A percentile compares a stretch with the other conserved stretches of the same genome.
These are phyloP conservation scores for Magnolia officinalis DNA, from an alignment of 164 flowering plant species.

Conservation along the genomic window DNA sequence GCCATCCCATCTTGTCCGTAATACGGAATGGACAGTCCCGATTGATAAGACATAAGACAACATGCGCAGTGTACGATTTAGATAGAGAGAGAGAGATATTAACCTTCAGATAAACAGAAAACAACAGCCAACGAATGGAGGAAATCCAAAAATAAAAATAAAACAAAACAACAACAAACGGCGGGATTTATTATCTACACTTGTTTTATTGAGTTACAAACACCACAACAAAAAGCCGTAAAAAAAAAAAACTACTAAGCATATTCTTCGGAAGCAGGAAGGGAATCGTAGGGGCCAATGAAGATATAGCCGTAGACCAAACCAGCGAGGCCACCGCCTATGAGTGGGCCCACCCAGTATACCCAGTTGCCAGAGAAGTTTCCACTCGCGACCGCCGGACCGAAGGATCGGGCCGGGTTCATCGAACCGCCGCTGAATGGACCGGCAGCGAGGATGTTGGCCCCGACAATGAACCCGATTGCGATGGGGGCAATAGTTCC, in stretches of 20 bases:
- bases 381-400: constrained; percentile 63
- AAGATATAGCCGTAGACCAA: constrained; percentile 56
- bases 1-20: too few species aligned
- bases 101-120: too few species aligned
- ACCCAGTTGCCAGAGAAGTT: constrained; percentile 51
- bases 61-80: too few species aligned
- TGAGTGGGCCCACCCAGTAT: constrained; percentile 75
- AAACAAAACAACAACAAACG: too few species aligned
- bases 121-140: too few species aligned
- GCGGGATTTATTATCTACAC: too few species aligned
- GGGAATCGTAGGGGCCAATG: constrained; percentile 47
- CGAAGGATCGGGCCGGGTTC: constrained; percentile 78
- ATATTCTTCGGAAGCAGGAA: constrained; percentile 38
- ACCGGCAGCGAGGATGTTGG: constrained; percentile 68
- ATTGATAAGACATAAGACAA: too few species aligned
- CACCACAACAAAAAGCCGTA: not conserved
- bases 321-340: constrained; percentile 74
- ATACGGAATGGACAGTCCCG: too few species aligned
- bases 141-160: too few species aligned
- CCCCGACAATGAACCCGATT: constrained; percentile 75
- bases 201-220: too few species aligned
- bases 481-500: constrained; percentile 71
- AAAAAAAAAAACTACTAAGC: constrained; percentile 11
- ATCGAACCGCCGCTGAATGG: constrained; percentile 74
- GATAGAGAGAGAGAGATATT: too few species aligned